Percentiles rank a stretch among this genome's conserved stretches.
These are phyloP conservation scores for Ceratocystis ficicola DNA, from an alignment of 2,329 filamentous ascomycete species.

Conservation along the genomic window DNA sequence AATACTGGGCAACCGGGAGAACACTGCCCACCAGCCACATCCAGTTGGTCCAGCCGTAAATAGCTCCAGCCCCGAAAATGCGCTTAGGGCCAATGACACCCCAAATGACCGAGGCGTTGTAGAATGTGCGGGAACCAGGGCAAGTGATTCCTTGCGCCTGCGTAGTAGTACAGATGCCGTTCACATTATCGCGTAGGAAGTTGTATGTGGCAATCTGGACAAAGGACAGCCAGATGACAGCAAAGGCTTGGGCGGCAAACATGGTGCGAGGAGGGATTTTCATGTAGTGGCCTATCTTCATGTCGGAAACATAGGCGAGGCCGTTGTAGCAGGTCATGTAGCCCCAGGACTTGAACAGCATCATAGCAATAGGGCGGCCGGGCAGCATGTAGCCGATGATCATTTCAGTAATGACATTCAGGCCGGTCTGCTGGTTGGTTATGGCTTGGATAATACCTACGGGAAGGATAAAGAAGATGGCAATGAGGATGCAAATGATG, in stretches of 20 bases:
- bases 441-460: slow-evolving; percentile 38
- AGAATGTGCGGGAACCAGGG: slow-evolving; percentile 47
- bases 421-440: slow-evolving; percentile 38
- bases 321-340: slow-evolving; percentile 39
- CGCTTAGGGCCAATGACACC: slow-evolving; percentile 41
- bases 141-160: slow-evolving; percentile 44
- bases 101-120: slow-evolving; percentile 49
- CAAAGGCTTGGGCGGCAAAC: slow-evolving; percentile 36
- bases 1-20: slow-evolving; percentile 38
- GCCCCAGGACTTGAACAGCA: slow-evolving; percentile 39
- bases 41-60: slow-evolving; percentile 40
- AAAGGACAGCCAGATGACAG: slow-evolving; percentile 33
- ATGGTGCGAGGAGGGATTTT: slow-evolving; percentile 41
- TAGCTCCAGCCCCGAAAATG: slow-evolving; percentile 31
- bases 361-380: slow-evolving; percentile 38
- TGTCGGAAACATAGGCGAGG: slow-evolving; percentile 37
- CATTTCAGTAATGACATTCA: slow-evolving; percentile 40
- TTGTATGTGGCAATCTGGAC: slow-evolving; percentile 32
- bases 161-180: slow-evolving; percentile 38
- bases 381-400: slow-evolving; percentile 39
- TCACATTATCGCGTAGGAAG: slow-evolving; percentile 37
- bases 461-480: slow-evolving; percentile 33
- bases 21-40: slow-evolving; percentile 44
- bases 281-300: slow-evolving; percentile 44
- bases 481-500: slow-evolving; percentile 33